These are phyloP conservation scores for Blastocystis sp. DNA, from an alignment of 352 stramenopile species.

Conservation along the genomic window DNA sequence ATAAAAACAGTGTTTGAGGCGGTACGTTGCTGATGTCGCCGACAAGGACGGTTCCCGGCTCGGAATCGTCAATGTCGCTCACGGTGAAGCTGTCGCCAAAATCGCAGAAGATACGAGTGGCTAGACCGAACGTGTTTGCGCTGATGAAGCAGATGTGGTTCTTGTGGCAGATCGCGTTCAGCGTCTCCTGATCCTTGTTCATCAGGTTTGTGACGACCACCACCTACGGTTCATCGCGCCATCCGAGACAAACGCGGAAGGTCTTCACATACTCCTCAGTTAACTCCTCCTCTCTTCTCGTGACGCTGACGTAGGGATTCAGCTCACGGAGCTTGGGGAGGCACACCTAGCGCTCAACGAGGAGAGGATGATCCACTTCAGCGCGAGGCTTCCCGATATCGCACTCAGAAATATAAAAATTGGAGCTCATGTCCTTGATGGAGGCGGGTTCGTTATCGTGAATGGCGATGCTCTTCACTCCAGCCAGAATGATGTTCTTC, in stretches of 20 bases:
- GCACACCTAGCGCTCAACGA: slow-evolving; percentile 44
- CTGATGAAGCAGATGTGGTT: slow-evolving; percentile 69
- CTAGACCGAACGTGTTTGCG: slow-evolving; percentile 58
- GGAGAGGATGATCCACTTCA: slow-evolving; percentile 12
- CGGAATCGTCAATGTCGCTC: slow-evolving; percentile 70
- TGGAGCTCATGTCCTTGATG: slow-evolving; percentile 63
- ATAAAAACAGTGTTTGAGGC: slow-evolving; percentile 35
- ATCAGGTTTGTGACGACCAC: slow-evolving; percentile 67
- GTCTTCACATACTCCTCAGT: slow-evolving; percentile 66
- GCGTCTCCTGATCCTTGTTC: slow-evolving; percentile 7
- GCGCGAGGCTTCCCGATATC: slow-evolving; percentile 69
- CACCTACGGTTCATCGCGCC: slow-evolving; percentile 31
- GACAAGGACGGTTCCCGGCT: slow-evolving; percentile 66
- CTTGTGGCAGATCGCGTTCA: slow-evolving; percentile 70
- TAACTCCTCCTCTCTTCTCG: slow-evolving; percentile 39
- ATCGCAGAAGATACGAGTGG: slow-evolving; percentile 70
- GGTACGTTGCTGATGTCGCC: slow-evolving; percentile 64
- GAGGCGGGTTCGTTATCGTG: slow-evolving; percentile 69
- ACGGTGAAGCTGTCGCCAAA: slow-evolving; percentile 70
- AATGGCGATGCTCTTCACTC: slow-evolving; percentile 70
- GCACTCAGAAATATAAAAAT: slow-evolving; percentile 71
- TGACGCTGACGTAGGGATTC: slow-evolving; percentile 70
- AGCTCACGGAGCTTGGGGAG: slow-evolving; percentile 69
- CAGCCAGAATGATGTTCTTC: slow-evolving; percentile 72
- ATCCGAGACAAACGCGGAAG: not conserved